Conservation (phyloP, 1,284 basidiomycete genomes). For the Fistulina hepatica region DNA sequence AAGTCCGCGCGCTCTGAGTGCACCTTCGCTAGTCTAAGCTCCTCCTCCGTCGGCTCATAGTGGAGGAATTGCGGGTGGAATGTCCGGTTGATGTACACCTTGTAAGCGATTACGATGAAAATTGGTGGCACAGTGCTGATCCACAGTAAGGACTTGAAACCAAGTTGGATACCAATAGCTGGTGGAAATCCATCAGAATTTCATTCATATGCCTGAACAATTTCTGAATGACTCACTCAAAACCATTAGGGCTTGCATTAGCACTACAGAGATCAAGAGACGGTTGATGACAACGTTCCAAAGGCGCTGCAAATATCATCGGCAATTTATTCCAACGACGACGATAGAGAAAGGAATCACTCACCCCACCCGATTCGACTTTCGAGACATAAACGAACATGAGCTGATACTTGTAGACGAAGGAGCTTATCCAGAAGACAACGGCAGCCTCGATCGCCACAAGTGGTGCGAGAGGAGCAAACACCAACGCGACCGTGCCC, state of each 20-base stretch:
- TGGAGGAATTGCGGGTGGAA: slow-evolving; percentile 61
- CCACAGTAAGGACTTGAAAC: slow-evolving; percentile 65
- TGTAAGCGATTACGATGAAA: slow-evolving; percentile 68
- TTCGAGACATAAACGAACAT: slow-evolving; percentile 87
- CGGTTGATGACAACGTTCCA: slow-evolving; percentile 92
- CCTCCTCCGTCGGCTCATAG: slow-evolving; percentile 40
- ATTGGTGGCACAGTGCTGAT: slow-evolving; percentile 65
- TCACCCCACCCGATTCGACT: slow-evolving; percentile 83
- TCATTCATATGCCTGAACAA: not conserved
- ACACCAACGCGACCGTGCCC: slow-evolving; percentile 77
- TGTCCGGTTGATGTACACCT: slow-evolving; percentile 63
- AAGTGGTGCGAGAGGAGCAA: slow-evolving; percentile 85
- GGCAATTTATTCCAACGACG: no score
- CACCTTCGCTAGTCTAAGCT: slow-evolving; percentile 34
- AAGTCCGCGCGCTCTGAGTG: slow-evolving; percentile 37
- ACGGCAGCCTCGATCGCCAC: slow-evolving; percentile 64
- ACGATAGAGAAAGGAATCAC: slow-evolving; percentile 21
- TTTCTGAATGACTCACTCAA: slow-evolving; percentile 50
- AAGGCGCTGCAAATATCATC: slow-evolving; percentile 44
- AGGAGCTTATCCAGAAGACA: slow-evolving; percentile 77
- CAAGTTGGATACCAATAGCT: slow-evolving; percentile 81
- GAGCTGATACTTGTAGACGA: slow-evolving; percentile 86
- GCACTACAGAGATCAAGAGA: slow-evolving; percentile 56
- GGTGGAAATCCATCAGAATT: no score
- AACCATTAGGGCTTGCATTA: slow-evolving; percentile 82